Evolutionary conservation across 768 basidiomycete species (phyloP), one percentile per base, ranked within the genome.

Genomic region (Amanita thiersii): DNA sequence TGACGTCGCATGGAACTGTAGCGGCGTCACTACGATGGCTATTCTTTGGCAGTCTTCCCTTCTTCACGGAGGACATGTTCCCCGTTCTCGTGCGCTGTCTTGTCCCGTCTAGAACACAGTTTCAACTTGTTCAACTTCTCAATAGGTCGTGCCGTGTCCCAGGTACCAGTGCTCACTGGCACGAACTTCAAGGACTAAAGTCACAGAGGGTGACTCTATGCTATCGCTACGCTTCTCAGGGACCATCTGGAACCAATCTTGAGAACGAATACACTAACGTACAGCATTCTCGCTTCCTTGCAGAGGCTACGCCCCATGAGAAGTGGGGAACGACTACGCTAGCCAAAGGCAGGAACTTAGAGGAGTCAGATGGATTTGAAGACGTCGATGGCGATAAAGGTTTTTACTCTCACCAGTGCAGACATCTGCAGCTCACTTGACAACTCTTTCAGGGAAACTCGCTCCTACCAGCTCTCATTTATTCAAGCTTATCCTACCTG

Each of bases 401-500:
- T 10, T 18, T 28, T 7, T 28, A n/a, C n/a, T 7, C 26, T 28
- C 26, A 7, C 26, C 26, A n/a, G 26, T n/a, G 26, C 7, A 28
- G n/a, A 7, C n/a, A n/a, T 28, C 6, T 7, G n/a, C 6, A n/a
- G 7, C 26, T 28, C 26, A 11, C 10, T 29, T 30, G 24, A 29
- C 19, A 2, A 14, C 18, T 31, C 7, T 20, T 31, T 30, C 47
- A 73, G 80, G 80, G 15, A 79, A 78, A 58, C 61, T 82, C 2
- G 65, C 70, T 1, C 73, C 79, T 2, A 83, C 81, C 1, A 66
- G 72, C 0, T 77, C 77, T 0, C 81, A 81, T 51, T 59, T 83
- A 12, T 78, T 82, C 66, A 81, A 80, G 53, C 61, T 81, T 5
- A 70, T 81, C 23, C 56, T 82, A 0, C 79, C 81, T 1, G 63